Conservation (phyloP, 306 rosid genomes). For the Quercus parvula region DNA sequence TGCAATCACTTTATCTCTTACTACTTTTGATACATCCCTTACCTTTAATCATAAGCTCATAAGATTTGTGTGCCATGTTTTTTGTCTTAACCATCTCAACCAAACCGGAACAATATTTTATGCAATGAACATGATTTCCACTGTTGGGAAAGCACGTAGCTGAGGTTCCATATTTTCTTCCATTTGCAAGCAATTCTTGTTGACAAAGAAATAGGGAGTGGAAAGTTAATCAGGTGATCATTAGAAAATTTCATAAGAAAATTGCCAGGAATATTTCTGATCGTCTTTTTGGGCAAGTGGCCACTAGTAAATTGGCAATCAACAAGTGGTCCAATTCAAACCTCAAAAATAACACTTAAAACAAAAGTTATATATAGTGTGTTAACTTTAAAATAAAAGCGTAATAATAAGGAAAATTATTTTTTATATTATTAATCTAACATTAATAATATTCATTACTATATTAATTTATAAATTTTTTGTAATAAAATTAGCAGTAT, state of each 20-base stretch:
- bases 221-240: not conserved
- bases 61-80: conserved; percentile 10
- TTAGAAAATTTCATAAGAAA: not conserved
- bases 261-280: too few species aligned
- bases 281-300: too few species aligned
- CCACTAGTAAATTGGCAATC: too few species aligned
- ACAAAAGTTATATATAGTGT: too few species aligned
- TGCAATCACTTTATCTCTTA: conserved; percentile 26
- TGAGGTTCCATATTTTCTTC: not conserved
- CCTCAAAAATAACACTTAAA: too few species aligned
- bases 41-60: conserved; percentile 10
- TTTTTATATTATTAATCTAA: too few species aligned
- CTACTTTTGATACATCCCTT: conserved; percentile 6
- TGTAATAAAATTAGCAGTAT: too few species aligned
- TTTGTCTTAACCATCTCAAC: not conserved
- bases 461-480: too few species aligned
- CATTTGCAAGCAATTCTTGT: not conserved
- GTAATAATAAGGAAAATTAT: too few species aligned
- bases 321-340: too few species aligned
- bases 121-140: not conserved
- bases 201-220: not conserved
- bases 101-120: not conserved
- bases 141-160: not conserved
- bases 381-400: too few species aligned
- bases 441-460: too few species aligned